phyloP scores from a whole-genome alignment of 208 protist genomes.

The Crithidia fasciculata region DNA sequence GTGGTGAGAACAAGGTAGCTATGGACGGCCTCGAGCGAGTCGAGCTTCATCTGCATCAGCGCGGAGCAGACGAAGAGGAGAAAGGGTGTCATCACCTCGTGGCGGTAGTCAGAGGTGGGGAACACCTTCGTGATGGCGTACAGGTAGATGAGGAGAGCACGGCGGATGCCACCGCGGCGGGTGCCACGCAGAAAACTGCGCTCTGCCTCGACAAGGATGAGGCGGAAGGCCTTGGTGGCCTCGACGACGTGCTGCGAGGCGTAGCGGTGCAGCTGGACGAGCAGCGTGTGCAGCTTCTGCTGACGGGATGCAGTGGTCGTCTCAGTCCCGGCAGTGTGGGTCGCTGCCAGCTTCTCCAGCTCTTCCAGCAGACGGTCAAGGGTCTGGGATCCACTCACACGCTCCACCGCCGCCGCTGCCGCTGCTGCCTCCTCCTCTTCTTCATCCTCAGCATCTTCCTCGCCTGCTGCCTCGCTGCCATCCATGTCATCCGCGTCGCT shows the following conservation, averaged over 20 bases:
- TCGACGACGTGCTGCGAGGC: constrained; percentile 55
- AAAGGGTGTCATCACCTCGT: constrained; percentile 80
- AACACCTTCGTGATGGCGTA: constrained; percentile 74
- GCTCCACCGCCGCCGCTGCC: not conserved
- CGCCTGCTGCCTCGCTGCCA: not conserved
- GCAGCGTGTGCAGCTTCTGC: constrained; percentile 39
- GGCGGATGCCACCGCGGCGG: constrained; percentile 35
- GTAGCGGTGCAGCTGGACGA: constrained; percentile 61
- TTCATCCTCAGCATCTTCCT: not conserved
- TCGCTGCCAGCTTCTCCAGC: constrained; percentile 42
- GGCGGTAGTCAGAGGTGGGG: constrained; percentile 79
- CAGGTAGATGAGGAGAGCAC: constrained; percentile 59
- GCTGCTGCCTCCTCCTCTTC: not conserved
- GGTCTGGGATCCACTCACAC: constrained; percentile 29
- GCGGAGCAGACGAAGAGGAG: constrained; percentile 72
- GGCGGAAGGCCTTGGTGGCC: constrained; percentile 69
- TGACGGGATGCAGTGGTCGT: constrained; percentile 4
- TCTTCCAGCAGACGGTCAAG: constrained; percentile 52
- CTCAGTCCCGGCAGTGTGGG: not conserved
- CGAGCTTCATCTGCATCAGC: constrained; percentile 68
- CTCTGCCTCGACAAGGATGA: constrained; percentile 83
- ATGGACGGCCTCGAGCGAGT: constrained; percentile 52
- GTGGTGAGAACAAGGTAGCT: constrained; percentile 52
- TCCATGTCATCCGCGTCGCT: constrained; percentile 10
- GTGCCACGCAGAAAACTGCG: constrained; percentile 51